Base-by-base conservation (phyloP, 345 rosid species). In the Lepidium sativum region DNA sequence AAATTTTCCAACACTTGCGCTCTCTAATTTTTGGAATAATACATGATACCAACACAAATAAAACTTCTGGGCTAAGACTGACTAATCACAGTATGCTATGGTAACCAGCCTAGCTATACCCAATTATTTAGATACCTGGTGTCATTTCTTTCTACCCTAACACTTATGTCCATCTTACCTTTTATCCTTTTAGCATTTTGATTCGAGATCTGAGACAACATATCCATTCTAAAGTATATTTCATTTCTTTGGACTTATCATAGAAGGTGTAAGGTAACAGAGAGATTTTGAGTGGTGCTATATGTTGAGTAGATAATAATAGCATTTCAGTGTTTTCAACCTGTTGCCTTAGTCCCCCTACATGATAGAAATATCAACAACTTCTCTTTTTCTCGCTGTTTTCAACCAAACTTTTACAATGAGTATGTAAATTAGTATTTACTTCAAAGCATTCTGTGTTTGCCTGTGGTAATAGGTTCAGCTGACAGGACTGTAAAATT, bases 401-500 rank as follows among this genome's bases (percentile, higher is more conserved):
- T n/a, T n/a, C n/a, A n/a, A n/a, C n/a, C n/a, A n/a, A n/a, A n/a
- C n/a, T n/a, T n/a, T n/a, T n/a, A n/a, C 41, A 38, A 43, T 25
- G 16, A 43, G 14, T 14, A 38, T 67, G 33, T 7, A 27, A 39
- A 51, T 52, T 40, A 40, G 29, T 27, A 6, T 12, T 37, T 38
- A 63, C 23, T 5, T 29, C 20, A 37, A 1, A 56, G 15, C 55
- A 39, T 57, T 53, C 20, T 35, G 41, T 33, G 65, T 21, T 76
- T 60, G 44, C 55, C 42, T 34, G 52, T 50, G 57, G 23, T 45
- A 42, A 32, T 73, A 90, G 97, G 99, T 79, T 95, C 99, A 65
- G 86, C 97, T 75, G 99, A 95, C 68, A 82, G 91, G 76, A 95
- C 99, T 27, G 94, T 95, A 21, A 95, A 91, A 75, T 95, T 86